phyloP scores from a whole-genome alignment of 2,329 filamentous ascomycete genomes.

The Colletotrichum acutatum region DNA sequence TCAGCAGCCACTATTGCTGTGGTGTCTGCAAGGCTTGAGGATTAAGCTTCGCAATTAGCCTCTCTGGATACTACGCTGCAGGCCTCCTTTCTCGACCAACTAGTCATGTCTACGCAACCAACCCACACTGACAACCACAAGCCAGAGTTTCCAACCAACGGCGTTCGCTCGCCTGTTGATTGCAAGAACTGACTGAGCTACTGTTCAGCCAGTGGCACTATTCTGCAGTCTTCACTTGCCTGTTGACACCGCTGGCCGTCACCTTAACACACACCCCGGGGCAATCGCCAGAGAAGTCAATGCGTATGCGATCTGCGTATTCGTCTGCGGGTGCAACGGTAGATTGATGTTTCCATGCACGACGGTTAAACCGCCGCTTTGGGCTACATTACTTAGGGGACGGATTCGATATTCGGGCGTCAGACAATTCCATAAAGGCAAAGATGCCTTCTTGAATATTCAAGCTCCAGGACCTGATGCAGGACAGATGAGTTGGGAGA shows the following conservation, averaged over 20 bases:
- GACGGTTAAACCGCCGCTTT: neutral
- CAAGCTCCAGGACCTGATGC: neutral
- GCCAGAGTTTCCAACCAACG: neutral
- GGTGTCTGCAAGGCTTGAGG: neutral
- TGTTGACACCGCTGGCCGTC: neutral
- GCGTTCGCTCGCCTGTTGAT: neutral
- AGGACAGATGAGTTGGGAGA: neutral
- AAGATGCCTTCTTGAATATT: neutral
- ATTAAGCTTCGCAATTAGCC: neutral
- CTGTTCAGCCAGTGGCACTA: conserved; percentile 5
- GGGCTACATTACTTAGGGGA: neutral
- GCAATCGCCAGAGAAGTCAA: neutral
- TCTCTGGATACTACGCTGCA: neutral
- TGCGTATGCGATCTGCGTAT: neutral
- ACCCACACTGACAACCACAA: neutral
- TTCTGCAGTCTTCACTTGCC: neutral
- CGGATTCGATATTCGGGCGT: neutral
- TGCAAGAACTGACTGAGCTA: neutral
- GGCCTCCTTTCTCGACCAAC: neutral
- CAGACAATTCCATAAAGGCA: neutral
- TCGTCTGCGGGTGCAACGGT: neutral
- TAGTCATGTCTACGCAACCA: neutral
- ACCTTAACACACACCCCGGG: neutral
- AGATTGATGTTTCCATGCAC: neutral
- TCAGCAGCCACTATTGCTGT: neutral